phyloP scores from a whole-genome alignment of 2,329 filamentous ascomycete species.

The Aciculosporium take region DNA sequence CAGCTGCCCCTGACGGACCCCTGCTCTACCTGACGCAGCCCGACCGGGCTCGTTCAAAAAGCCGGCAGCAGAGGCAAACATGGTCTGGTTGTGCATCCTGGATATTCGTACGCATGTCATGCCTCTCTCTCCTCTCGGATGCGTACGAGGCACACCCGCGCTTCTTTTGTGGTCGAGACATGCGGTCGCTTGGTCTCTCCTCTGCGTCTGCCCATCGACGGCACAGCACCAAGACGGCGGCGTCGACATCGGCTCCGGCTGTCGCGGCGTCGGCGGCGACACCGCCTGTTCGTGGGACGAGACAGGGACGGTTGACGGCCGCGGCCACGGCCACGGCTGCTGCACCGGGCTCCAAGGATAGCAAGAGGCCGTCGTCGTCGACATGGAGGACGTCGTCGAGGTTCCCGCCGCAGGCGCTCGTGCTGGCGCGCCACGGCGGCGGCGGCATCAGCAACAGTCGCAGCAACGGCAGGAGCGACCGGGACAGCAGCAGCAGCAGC shows the following conservation, averaged over 20 bases:
- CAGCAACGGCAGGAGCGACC: neutral
- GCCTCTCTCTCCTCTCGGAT: neutral
- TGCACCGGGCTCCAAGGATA: neutral
- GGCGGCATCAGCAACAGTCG: neutral
- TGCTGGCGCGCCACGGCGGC: neutral
- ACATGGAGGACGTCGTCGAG: neutral
- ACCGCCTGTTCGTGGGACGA: neutral
- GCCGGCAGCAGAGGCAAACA: too few species aligned
- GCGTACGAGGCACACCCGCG: neutral
- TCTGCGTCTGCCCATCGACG: neutral
- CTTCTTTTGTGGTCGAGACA: slow-evolving; percentile 1
- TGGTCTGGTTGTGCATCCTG: too few species aligned
- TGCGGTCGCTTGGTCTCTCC: slow-evolving; percentile 3
- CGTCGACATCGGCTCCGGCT: neutral
- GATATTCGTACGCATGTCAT: too few species aligned
- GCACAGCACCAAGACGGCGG: neutral
- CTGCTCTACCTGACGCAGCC: too few species aligned
- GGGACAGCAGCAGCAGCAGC: neutral
- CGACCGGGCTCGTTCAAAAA: too few species aligned
- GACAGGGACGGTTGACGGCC: neutral
- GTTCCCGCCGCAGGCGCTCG: neutral
- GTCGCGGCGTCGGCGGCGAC: too few species aligned
- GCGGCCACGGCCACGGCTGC: neutral
- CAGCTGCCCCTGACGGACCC: too few species aligned
- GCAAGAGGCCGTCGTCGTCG: neutral